Evolutionary conservation across 306 rosid species (phyloP).

Genomic region (Dryas alaskensis): DNA sequence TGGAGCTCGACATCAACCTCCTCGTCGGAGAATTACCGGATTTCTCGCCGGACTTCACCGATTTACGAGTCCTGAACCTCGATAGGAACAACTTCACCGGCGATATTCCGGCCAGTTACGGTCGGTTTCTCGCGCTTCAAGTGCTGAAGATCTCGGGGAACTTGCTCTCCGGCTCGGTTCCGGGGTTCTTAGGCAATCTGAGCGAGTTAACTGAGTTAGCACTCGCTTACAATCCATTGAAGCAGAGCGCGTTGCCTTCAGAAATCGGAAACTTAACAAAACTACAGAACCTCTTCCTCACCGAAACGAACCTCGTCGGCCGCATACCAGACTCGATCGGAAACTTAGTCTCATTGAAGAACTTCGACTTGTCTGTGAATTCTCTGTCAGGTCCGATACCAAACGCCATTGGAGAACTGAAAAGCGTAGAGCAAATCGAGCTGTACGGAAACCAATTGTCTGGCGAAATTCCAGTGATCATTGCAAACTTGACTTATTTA

Average conservation of each 20-base stretch:
- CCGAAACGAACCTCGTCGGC: conserved; percentile 41
- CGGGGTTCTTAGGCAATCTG: conserved; percentile 61
- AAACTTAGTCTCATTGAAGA: conserved; percentile 43
- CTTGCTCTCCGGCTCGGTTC: conserved; percentile 56
- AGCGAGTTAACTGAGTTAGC: conserved; percentile 43
- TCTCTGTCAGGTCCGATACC: conserved; percentile 64
- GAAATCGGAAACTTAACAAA: conserved; percentile 64
- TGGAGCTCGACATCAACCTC: conserved; percentile 50
- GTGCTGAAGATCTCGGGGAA: conserved; percentile 39
- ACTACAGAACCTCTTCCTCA: conserved; percentile 39
- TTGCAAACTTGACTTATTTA: conserved; percentile 53
- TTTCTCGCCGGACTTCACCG: conserved; percentile 34
- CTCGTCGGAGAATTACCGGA: conserved; percentile 65
- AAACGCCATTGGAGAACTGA: conserved; percentile 44
- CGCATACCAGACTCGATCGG: conserved; percentile 66
- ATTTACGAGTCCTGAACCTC: conserved; percentile 45
- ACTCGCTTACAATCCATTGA: conserved; percentile 42
- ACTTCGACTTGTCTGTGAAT: conserved; percentile 59
- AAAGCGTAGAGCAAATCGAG: conserved; percentile 33
- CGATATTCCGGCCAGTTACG: conserved; percentile 56
- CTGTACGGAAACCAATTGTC: conserved; percentile 48
- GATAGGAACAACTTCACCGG: conserved; percentile 69
- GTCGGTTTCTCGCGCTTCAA: conserved; percentile 36
- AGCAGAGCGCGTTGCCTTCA: conserved; percentile 46
- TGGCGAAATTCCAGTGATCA: conserved; percentile 62